Evolutionary conservation across 139 green algal genomes (phyloP).

Genomic region (Nannochloris sp.): DNA sequence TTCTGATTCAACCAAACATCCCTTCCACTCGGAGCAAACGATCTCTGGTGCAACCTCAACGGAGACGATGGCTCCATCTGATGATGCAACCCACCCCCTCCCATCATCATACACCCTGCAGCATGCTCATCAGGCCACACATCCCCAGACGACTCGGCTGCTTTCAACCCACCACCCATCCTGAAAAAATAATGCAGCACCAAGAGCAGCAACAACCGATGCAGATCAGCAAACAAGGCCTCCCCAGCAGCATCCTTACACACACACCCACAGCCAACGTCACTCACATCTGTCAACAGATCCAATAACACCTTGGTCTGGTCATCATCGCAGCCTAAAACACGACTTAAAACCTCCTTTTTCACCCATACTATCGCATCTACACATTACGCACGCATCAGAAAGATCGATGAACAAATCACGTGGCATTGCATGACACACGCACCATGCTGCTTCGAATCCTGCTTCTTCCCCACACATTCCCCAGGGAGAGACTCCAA

Average conservation of each 20-base stretch:
- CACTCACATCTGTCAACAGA: conserved; percentile 1
- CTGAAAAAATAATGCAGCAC: conserved; percentile 53
- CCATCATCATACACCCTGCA: no score
- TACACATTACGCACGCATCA: no score
- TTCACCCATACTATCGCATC: neutral
- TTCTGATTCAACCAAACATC: conserved; percentile 1
- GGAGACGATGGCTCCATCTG: conserved; percentile 21
- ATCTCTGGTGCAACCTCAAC: conserved; percentile 10
- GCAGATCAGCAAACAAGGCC: conserved; percentile 25
- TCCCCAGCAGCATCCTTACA: neutral
- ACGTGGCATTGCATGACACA: no score
- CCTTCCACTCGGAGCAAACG: no score
- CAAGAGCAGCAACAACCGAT: conserved; percentile 63
- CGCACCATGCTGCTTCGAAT: no score
- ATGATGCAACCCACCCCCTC: neutral
- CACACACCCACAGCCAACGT: neutral
- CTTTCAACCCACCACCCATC: neutral
- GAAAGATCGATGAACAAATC: no score
- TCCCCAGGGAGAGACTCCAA: neutral
- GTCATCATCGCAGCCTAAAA: neutral
- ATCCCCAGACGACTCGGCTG: conserved; percentile 26
- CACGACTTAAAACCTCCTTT: neutral
- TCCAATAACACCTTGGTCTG: neutral
- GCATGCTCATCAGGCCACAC: conserved; percentile 48
- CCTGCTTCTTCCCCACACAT: no score